These are phyloP conservation scores for Russula vinacea DNA, from an alignment of 768 basidiomycete species.

Conservation along the genomic window DNA sequence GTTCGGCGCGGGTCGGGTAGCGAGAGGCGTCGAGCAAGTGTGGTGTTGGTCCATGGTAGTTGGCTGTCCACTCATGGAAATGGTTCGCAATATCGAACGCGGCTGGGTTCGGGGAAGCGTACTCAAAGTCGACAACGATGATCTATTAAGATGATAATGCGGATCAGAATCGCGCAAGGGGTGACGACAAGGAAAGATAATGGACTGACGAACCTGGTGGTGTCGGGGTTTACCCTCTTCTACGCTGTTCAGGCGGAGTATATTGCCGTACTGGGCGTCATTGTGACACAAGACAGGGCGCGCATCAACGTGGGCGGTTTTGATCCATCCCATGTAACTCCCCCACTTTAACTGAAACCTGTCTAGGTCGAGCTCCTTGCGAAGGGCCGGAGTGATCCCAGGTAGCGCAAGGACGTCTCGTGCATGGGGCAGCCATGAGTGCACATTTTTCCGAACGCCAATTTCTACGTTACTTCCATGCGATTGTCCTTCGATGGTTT, in stretches of 20 bases:
- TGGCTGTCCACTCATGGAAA: slow-evolving; percentile 94
- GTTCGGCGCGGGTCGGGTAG: slow-evolving; percentile 73
- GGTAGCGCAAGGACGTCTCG: slow-evolving; percentile 70
- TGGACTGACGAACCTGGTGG: slow-evolving; percentile 55
- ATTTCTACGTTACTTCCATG: slow-evolving; percentile 54
- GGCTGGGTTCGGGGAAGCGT: slow-evolving; percentile 87
- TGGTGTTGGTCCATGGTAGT: slow-evolving; percentile 73
- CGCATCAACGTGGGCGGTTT: slow-evolving; percentile 55
- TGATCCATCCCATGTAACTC: slow-evolving; percentile 67
- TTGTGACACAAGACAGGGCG: slow-evolving; percentile 84
- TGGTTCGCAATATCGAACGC: slow-evolving; percentile 97
- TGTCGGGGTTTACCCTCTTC: slow-evolving; percentile 64
- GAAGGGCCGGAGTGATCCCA: slow-evolving; percentile 44
- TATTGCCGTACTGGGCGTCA: slow-evolving; percentile 93
- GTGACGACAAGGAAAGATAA: slow-evolving; percentile 12
- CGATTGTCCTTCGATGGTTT: slow-evolving; percentile 50
- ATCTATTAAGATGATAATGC: slow-evolving; percentile 49
- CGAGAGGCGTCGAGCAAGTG: slow-evolving; percentile 58
- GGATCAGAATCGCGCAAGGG: slow-evolving; percentile 27
- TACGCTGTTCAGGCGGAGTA: slow-evolving; percentile 64
- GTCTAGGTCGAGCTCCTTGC: slow-evolving; percentile 59
- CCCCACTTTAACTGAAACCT: slow-evolving; percentile 62
- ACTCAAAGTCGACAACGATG: slow-evolving; percentile 97
- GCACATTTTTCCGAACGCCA: slow-evolving; percentile 62
- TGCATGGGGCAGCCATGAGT: slow-evolving; percentile 68